Conservation (phyloP, 257 asterid genomes). For the Solanum neorickii region DNA sequence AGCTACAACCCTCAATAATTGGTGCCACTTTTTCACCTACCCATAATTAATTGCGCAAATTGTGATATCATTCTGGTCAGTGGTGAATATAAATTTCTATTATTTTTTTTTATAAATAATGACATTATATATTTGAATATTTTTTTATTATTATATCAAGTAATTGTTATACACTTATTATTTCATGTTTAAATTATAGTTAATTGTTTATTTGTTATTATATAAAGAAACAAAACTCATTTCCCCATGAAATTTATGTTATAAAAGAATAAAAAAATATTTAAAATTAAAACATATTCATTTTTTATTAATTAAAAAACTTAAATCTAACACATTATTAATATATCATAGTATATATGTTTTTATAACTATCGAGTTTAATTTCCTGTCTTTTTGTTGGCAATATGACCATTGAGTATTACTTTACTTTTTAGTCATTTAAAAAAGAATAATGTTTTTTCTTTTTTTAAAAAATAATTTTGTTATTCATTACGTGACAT, state of each 20-base stretch:
- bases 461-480: too few species aligned
- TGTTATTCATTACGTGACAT: too few species aligned
- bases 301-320: background rate
- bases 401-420: too few species aligned
- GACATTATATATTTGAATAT: too few species aligned
- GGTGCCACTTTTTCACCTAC: background rate
- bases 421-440: too few species aligned
- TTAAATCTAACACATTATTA: background rate
- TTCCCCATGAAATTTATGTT: background rate
- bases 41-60: background rate
- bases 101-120: fast-evolving
- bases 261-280: background rate
- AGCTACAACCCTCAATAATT: background rate
- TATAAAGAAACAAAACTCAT: background rate
- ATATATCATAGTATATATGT: background rate
- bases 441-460: too few species aligned
- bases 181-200: background rate
- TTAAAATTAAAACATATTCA: background rate
- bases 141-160: too few species aligned
- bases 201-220: background rate
- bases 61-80: background rate
- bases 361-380: too few species aligned
- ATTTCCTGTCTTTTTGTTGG: too few species aligned
- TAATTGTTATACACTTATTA: background rate
- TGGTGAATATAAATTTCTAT: background rate